Conservation (phyloP, 306 rosid genomes). For the Begonia loranthoides region DNA sequence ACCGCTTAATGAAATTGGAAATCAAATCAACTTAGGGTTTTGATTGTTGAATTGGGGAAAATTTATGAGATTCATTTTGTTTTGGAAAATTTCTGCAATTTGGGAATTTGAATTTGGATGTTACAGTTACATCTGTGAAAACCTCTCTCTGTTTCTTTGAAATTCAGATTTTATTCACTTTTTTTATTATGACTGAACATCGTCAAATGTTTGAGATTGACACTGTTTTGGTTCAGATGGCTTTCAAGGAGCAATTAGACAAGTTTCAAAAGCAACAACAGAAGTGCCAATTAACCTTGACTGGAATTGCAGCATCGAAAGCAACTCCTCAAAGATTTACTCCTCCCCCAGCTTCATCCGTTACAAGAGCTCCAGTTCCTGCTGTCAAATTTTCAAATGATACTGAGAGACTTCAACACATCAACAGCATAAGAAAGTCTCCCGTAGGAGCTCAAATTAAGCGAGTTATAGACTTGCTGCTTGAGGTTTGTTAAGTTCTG, state of each 20-base stretch:
- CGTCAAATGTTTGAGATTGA: too few relatives aligned
- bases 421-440: constrained; percentile 56
- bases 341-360: constrained; percentile 12
- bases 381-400: constrained; percentile 77
- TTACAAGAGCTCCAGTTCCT: constrained; percentile 35
- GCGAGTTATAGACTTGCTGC: constrained; percentile 69
- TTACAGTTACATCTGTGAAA: too few relatives aligned
- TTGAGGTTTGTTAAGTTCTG: constrained; percentile 33
- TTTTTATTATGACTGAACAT: too few relatives aligned
- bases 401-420: constrained; percentile 88
- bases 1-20: too few relatives aligned
- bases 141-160: too few relatives aligned
- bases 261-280: constrained; percentile 67
- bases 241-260: constrained; percentile 44
- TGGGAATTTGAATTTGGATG: too few relatives aligned
- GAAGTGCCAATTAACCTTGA: constrained; percentile 48
- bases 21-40: too few relatives aligned
- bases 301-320: constrained; percentile 50
- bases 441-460: constrained; percentile 92
- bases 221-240: constrained; percentile 27
- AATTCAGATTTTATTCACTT: too few relatives aligned
- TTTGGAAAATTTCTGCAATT: too few relatives aligned
- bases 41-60: too few relatives aligned
- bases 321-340: constrained; percentile 18
- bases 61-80: too few relatives aligned